phyloP scores from a whole-genome alignment of 164 flowering plant genomes.

The Akebia trifoliata region DNA sequence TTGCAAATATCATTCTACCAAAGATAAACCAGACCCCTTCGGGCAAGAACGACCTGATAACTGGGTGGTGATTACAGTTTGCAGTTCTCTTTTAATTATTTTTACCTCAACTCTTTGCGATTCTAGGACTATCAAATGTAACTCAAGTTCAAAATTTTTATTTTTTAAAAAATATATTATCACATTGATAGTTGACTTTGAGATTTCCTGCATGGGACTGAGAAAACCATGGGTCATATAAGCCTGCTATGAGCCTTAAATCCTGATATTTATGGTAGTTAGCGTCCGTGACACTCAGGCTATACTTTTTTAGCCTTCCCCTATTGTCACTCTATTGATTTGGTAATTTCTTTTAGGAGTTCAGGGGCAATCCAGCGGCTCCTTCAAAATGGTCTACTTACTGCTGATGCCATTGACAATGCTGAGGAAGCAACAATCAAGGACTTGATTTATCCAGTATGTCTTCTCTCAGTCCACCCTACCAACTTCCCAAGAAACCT shows the following conservation, averaged over 20 bases:
- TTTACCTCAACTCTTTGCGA: no score
- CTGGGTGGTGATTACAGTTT: no score
- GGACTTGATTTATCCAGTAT: slow-evolving; percentile 81
- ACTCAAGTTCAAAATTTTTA: no score
- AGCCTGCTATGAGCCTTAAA: neutral
- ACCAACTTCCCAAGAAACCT: neutral
- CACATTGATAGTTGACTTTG: neutral
- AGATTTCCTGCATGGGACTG: neutral
- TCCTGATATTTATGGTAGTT: neutral
- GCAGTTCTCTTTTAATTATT: no score
- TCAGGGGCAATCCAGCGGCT: slow-evolving; percentile 93
- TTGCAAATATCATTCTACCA: no score
- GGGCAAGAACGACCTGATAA: no score
- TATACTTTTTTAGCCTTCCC: neutral
- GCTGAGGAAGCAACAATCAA: slow-evolving; percentile 72
- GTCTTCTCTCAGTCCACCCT: slow-evolving; percentile 13
- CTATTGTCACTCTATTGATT: neutral
- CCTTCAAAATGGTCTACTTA: slow-evolving; percentile 61
- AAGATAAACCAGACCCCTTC: no score
- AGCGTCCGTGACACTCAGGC: neutral
- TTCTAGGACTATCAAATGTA: no score
- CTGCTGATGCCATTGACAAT: slow-evolving; percentile 61
- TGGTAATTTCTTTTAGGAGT: slow-evolving; percentile 15
- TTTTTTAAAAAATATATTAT: no score
- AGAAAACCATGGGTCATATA: neutral